Base-by-base conservation (phyloP, 306 rosid genomes). In the Cicer chorassanicum region DNA sequence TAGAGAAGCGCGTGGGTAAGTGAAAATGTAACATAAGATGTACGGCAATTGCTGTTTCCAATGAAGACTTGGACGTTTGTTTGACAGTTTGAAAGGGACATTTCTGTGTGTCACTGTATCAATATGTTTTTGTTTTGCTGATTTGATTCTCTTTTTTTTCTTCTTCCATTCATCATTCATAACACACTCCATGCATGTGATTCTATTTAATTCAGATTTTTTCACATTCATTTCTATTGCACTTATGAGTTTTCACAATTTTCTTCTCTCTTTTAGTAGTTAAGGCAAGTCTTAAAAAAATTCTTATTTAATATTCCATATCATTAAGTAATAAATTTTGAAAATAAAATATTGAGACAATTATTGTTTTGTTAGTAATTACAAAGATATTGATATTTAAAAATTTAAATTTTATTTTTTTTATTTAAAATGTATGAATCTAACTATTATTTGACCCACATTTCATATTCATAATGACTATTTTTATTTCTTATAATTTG, bases 1-100 rank as follows among this genome's bases (percentile, higher is more conserved):
- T 5, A 1, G 66, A 10, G 57, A 10, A 29, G 82, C 80, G 74
- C 74, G 80, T 76, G 82, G 10, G 0, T 39, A 38, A 3, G 69
- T 21, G 48, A 79, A 12, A 79, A 64, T 18, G 67, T 65, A 55
- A 19, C 15, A 45, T 1, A 34, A 13, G 50, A 19, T 45, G 81
- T 81, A 81, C 79, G 86, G 77, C 14, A 15, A 13, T 10, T 75
- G 63, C 13, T 15, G 78, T 71, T 78, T 61, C 82, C 88, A 65
- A 78, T 9, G 76, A 66, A 55, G 56, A 57, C 34, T 42, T 55
- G 46, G 60, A 78, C 60, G 8, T 68, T 77, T 78, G 4, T 70
- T 78, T 78, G 74, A 69, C 83, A 78, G 72, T 44, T 44, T 65
- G 82, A 80, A 7, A 81, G 73, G 4, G 88, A 78, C 80, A 21